A percentile compares a stretch with the other conserved stretches of the same genome.
Evolutionary conservation across 2,329 filamentous ascomycete species (phyloP).

Genomic region (Beauveria brongniartii): DNA sequence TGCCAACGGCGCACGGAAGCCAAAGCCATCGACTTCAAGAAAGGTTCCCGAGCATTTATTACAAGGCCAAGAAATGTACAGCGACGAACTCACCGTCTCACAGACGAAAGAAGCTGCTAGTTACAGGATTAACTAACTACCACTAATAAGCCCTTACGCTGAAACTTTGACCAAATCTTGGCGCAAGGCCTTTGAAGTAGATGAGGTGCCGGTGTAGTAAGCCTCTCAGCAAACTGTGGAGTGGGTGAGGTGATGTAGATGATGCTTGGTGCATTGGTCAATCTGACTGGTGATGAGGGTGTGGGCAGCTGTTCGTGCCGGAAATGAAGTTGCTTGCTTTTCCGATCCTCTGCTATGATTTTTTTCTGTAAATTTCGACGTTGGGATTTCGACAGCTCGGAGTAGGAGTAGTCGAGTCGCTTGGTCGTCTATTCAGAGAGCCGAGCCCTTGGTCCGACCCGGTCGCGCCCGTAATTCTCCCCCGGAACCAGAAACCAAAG

Average conservation of each 20-base stretch:
- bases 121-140: not conserved
- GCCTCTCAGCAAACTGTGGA: slow-evolving; percentile 11
- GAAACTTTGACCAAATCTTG: not conserved
- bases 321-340: too few relatives aligned
- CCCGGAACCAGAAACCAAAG: not conserved
- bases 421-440: not conserved
- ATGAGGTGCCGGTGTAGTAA: slow-evolving; percentile 7
- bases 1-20: too few relatives aligned
- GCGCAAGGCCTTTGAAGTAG: not conserved
- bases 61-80: too few relatives aligned
- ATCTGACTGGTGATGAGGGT: not conserved
- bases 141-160: too few relatives aligned
- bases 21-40: too few relatives aligned
- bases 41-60: too few relatives aligned
- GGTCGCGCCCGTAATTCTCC: not conserved
- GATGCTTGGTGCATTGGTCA: slow-evolving; percentile 9
- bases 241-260: slow-evolving; percentile 11
- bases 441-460: slow-evolving; percentile 5
- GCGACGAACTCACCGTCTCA: too few relatives aligned
- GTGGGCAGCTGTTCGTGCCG: too few relatives aligned
- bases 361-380: too few relatives aligned
- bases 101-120: not conserved
- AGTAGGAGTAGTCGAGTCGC: too few relatives aligned
- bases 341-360: not conserved
- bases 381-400: too few relatives aligned